Evolutionary conservation across 164 flowering plant genomes (phyloP).

Genomic region (Aristolochia fimbriata): DNA sequence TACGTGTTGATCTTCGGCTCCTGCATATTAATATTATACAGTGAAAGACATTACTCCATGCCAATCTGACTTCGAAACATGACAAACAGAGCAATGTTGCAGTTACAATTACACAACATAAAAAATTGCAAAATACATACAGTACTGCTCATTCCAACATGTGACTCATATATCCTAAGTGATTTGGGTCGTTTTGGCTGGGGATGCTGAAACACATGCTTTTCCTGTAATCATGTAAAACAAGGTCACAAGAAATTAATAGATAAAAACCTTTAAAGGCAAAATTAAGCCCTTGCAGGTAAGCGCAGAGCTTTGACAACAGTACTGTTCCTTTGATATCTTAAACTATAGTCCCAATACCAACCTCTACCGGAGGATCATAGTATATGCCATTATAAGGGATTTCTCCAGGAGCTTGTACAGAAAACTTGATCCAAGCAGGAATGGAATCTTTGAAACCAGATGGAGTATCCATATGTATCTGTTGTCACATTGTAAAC

Average conservation of each 20-base stretch:
- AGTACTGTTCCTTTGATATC: too few species aligned
- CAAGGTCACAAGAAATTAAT: not conserved
- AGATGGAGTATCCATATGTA: slow-evolving; percentile 93
- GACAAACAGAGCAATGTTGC: not conserved
- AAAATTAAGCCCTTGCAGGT: not conserved
- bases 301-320: too few species aligned
- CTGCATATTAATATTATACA: slow-evolving; percentile 30
- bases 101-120: too few species aligned
- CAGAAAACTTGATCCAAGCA: slow-evolving; percentile 96
- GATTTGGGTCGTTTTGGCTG: slow-evolving; percentile 85
- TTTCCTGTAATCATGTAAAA: slow-evolving; percentile 46
- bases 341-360: not conserved
- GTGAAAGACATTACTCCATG: not conserved
- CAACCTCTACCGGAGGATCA: slow-evolving; percentile 96
- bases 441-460: slow-evolving; percentile 96
- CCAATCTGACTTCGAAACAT: too few species aligned
- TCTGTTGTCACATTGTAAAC: slow-evolving; percentile 29
- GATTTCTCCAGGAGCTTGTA: slow-evolving; percentile 96
- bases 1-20: slow-evolving; percentile 87
- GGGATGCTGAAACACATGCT: slow-evolving; percentile 73
- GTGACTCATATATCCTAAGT: slow-evolving; percentile 87
- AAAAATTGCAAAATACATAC: slow-evolving; percentile 30
- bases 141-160: slow-evolving; percentile 99
- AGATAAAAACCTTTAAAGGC: not conserved
- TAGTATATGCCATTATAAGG: slow-evolving; percentile 93